These are phyloP conservation scores for Rhodotorula taiwanensis DNA, from an alignment of 768 basidiomycete species.

Conservation along the genomic window DNA sequence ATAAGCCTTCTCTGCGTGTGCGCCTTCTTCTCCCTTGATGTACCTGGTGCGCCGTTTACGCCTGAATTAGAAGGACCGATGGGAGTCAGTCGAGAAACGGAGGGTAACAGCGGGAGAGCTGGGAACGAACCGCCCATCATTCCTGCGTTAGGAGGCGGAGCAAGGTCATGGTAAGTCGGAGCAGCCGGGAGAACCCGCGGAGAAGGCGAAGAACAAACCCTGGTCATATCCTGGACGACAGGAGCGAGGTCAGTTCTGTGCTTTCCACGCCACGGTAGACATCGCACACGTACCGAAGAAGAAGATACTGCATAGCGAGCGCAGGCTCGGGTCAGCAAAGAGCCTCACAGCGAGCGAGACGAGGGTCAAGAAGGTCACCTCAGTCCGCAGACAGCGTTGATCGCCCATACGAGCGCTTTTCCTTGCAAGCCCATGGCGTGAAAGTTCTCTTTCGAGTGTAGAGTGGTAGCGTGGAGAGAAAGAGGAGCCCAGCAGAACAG, in stretches of 20 bases:
- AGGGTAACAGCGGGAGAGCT: no score
- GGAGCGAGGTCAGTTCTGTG: neutral
- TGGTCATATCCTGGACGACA: slow-evolving; percentile 1
- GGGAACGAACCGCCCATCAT: slow-evolving; percentile 35
- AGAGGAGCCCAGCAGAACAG: neutral
- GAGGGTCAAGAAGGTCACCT: neutral
- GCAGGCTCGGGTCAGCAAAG: neutral
- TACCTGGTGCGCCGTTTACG: slow-evolving; percentile 35
- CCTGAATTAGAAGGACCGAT: no score
- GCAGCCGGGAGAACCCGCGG: no score
- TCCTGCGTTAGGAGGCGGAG: no score
- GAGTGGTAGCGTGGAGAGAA: neutral
- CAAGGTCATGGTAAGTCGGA: no score
- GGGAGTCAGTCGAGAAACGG: no score
- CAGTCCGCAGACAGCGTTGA: neutral
- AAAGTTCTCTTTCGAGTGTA: neutral
- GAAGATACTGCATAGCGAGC: neutral
- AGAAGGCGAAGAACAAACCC: neutral
- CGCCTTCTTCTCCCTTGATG: no score
- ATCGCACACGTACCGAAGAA: slow-evolving; percentile 1
- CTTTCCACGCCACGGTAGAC: neutral
- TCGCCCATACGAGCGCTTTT: neutral
- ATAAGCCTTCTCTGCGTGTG: no score
- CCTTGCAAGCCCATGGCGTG: neutral
- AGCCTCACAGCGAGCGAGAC: neutral